Evolutionary conservation across 1,139 yeast genomes (phyloP).

Genomic region (Blastobotrys elegans): DNA sequence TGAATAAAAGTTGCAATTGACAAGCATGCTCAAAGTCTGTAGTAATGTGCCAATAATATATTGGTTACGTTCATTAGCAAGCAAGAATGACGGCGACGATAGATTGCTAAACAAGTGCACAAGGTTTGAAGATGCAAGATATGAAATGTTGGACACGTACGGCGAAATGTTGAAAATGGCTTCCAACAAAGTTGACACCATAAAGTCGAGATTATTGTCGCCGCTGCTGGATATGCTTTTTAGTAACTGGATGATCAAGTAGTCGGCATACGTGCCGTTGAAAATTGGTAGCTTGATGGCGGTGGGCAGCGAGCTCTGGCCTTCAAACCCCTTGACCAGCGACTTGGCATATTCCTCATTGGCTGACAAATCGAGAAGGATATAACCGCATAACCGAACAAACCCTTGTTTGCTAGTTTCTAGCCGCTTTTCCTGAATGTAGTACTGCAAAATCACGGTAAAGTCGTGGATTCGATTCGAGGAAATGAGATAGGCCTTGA

Average conservation of each 20-base stretch:
- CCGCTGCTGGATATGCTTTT: constrained; percentile 23
- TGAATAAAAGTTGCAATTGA: constrained; percentile 29
- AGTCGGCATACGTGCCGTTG: constrained; percentile 34
- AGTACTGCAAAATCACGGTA: constrained; percentile 50
- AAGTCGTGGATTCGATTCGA: constrained; percentile 50
- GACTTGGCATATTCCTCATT: constrained; percentile 36
- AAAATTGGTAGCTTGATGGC: constrained; percentile 28
- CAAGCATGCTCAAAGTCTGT: constrained; percentile 26
- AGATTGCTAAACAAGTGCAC: constrained; percentile 49
- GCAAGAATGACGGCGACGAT: constrained; percentile 41
- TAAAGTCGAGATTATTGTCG: constrained; percentile 16
- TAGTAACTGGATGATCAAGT: constrained; percentile 28
- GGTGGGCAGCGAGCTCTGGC: constrained; percentile 29
- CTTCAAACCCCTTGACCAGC: constrained; percentile 28
- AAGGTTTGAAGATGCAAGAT: constrained; percentile 53
- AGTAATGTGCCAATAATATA: constrained; percentile 44
- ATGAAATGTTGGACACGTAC: constrained; percentile 40
- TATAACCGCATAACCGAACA: constrained; percentile 55
- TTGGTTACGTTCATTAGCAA: constrained; percentile 45
- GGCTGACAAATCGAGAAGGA: constrained; percentile 57
- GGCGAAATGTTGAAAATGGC: constrained; percentile 35
- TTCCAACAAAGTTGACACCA: constrained; percentile 31
- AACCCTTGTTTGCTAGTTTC: constrained; percentile 43
- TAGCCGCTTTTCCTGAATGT: constrained; percentile 48
- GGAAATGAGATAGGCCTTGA: constrained; percentile 44